A percentile compares a stretch with the other conserved stretches of the same genome.
These are phyloP conservation scores for Schizochytrium sp. DNA, from an alignment of 108 stramenopile genomes.

Conservation along the genomic window DNA sequence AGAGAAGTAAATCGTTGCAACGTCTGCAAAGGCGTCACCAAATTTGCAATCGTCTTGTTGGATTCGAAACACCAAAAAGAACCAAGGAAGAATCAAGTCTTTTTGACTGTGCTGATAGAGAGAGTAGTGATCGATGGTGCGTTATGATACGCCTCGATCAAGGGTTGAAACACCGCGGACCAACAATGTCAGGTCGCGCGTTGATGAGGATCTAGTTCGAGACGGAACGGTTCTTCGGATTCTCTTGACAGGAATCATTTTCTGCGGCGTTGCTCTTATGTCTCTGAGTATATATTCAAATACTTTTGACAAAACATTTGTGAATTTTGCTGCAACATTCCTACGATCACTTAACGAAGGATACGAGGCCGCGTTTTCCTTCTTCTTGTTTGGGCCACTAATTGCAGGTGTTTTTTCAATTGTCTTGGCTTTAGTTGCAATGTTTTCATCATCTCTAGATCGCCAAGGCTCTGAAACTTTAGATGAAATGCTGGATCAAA, in stretches of 20 bases:
- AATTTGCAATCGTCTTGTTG: too few species aligned
- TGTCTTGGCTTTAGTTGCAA: neutral
- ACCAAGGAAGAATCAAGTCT: too few species aligned
- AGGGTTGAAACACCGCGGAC: too few species aligned
- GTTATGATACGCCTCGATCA: too few species aligned
- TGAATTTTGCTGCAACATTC: neutral
- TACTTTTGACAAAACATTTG: neutral
- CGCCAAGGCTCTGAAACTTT: neutral
- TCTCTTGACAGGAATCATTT: neutral
- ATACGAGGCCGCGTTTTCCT: neutral
- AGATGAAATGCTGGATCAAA: slow-evolving; percentile 19
- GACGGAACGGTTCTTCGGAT: neutral
- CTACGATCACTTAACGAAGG: neutral
- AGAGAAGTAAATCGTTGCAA: too few species aligned
- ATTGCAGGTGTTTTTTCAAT: neutral
- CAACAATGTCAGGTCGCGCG: too few species aligned
- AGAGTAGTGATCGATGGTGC: too few species aligned
- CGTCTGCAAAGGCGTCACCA: too few species aligned
- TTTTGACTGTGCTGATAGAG: too few species aligned
- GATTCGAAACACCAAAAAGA: too few species aligned
- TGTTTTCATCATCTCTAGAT: neutral
- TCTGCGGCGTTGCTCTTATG: slow-evolving; percentile 18
- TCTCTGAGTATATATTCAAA: slow-evolving; percentile 2
- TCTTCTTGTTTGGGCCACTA: neutral
- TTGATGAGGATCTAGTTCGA: slow-evolving; percentile 8